Percentiles rank a stretch among this genome's conserved stretches.
Evolutionary conservation across 2,329 filamentous ascomycete genomes (phyloP).

Genomic region (Penicillium sp.): DNA sequence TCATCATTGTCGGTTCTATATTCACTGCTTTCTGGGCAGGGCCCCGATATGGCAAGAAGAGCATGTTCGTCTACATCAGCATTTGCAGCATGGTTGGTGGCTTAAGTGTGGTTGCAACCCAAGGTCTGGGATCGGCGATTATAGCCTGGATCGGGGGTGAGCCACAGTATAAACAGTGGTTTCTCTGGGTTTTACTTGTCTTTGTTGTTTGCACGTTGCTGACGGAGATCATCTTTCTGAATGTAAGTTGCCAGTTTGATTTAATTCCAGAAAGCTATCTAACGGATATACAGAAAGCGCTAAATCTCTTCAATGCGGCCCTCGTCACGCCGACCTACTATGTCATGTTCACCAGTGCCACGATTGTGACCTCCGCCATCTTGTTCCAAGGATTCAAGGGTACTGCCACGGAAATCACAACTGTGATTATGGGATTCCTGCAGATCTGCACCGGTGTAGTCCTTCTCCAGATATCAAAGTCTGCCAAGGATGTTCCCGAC

Average conservation of each 20-base stretch:
- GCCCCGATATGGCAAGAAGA: constrained; percentile 90
- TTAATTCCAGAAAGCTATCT: constrained; percentile 1
- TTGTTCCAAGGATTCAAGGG: constrained; percentile 95
- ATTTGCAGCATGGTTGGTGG: constrained; percentile 96
- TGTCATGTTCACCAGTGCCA: constrained; percentile 95
- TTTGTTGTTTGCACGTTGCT: constrained; percentile 88
- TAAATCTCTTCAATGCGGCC: constrained; percentile 95
- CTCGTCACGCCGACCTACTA: constrained; percentile 98
- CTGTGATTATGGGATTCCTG: constrained; percentile 89
- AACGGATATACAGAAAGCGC: constrained; percentile 72
- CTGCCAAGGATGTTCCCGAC: constrained; percentile 95
- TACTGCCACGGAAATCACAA: constrained; percentile 74
- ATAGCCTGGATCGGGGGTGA: constrained; percentile 79
- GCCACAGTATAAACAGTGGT: constrained; percentile 96
- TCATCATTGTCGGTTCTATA: constrained; percentile 72
- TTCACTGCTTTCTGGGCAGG: constrained; percentile 78
- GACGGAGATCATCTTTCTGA: constrained; percentile 93
- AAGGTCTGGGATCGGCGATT: constrained; percentile 88
- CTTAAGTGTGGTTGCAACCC: constrained; percentile 89
- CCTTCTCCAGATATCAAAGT: constrained; percentile 93
- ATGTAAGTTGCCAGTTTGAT: constrained; percentile 63
- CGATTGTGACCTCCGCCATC: constrained; percentile 89
- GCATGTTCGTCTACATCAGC: constrained; percentile 95
- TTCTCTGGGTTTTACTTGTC: constrained; percentile 84
- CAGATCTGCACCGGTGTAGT: constrained; percentile 93